Percentiles rank a stretch among this genome's conserved stretches.
These are phyloP conservation scores for Tetrahymena thermophila DNA, from an alignment of 73 alveolate species.

Conservation along the genomic window DNA sequence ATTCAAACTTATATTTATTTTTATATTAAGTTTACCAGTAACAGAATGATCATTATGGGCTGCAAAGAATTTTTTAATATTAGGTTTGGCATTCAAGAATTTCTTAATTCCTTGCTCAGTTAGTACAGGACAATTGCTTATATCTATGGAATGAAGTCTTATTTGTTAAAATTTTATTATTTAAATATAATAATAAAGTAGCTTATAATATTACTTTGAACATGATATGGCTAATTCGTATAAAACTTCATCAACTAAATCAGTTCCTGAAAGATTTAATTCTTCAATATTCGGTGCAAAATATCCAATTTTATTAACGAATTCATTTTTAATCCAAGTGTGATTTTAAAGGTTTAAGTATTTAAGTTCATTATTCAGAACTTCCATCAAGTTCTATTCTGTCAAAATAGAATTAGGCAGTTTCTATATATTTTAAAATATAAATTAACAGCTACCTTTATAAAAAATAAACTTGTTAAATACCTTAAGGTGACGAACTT, in stretches of 20 bases:
- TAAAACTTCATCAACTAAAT: constrained; percentile 31
- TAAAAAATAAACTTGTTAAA: no score
- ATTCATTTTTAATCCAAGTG: constrained; percentile 32
- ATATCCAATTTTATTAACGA: constrained; percentile 24
- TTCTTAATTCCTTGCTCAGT: constrained; percentile 24
- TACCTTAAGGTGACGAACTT: constrained; percentile 31
- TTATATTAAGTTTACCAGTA: neutral
- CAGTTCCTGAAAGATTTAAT: constrained; percentile 19
- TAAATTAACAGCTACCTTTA: neutral
- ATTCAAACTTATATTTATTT: neutral
- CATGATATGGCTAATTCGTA: constrained; percentile 41
- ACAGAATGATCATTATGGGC: constrained; percentile 23
- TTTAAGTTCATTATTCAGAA: neutral
- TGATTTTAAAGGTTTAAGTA: constrained; percentile 22
- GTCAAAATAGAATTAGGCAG: constrained; percentile 30
- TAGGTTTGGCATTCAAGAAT: constrained; percentile 5
- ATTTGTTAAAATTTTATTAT: neutral
- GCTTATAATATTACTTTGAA: neutral
- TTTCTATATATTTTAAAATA: neutral
- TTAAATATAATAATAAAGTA: neutral
- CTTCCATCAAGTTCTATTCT: constrained; percentile 26
- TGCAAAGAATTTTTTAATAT: neutral
- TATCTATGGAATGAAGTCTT: neutral
- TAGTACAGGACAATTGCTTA: constrained; percentile 4
- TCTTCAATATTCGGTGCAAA: constrained; percentile 37